A percentile compares a stretch with the other conserved stretches of the same genome.
Evolutionary conservation across 176 grass and related monocot genomes (phyloP).

Genomic region (Coix lacrymajobi): DNA sequence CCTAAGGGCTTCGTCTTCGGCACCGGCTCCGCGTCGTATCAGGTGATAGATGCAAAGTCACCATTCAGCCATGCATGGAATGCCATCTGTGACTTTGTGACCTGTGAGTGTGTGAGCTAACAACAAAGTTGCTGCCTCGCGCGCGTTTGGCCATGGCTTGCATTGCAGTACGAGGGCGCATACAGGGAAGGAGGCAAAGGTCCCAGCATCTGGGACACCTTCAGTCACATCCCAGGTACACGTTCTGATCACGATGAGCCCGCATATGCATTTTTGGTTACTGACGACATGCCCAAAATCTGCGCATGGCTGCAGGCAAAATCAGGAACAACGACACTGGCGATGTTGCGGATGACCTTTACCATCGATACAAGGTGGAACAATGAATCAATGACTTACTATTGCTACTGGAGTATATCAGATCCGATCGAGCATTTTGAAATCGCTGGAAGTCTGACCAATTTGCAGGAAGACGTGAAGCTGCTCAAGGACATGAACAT

Average conservation of each 20-base stretch:
- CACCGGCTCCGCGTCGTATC: constrained; percentile 46
- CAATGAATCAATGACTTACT: too few relatives aligned
- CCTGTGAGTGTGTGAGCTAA: too few relatives aligned
- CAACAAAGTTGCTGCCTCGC: not conserved
- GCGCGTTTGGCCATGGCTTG: not conserved
- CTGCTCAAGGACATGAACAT: constrained; percentile 56
- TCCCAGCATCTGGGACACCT: constrained; percentile 57
- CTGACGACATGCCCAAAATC: not conserved
- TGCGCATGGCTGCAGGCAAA: constrained; percentile 28
- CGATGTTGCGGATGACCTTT: constrained; percentile 56
- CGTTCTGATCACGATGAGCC: too few relatives aligned
- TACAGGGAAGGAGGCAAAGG: constrained; percentile 35
- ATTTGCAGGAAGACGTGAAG: constrained; percentile 47
- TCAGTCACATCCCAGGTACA: constrained; percentile 46
- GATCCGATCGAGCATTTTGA: not conserved
- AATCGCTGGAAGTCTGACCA: not conserved
- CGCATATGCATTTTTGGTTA: too few relatives aligned
- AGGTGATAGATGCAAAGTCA: constrained; percentile 27
- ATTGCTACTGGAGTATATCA: not conserved
- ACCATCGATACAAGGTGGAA: constrained; percentile 72
- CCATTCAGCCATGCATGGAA: too few relatives aligned
- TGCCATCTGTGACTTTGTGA: too few relatives aligned
- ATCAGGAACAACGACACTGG: constrained; percentile 44
- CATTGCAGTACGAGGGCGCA: constrained; percentile 56
- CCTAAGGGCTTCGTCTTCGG: constrained; percentile 50